Percentiles rank a stretch among this genome's conserved stretches.
These are phyloP conservation scores for Neoscytalidium dimidiatum DNA, from an alignment of 2,329 filamentous ascomycete species.

Conservation along the genomic window DNA sequence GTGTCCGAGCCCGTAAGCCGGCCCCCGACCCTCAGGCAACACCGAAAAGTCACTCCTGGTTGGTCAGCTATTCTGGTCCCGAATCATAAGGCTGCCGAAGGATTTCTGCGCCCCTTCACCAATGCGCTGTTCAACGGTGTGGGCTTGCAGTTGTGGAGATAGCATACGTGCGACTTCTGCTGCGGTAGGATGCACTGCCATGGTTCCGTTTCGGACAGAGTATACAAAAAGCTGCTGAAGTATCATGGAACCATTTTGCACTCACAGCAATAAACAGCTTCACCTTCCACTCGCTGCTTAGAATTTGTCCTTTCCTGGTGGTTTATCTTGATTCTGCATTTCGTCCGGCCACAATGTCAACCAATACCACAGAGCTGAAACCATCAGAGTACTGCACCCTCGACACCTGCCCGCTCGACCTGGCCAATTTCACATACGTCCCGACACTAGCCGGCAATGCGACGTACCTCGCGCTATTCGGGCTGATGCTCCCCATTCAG, in stretches of 20 bases:
- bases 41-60: background rate
- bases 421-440: constrained; percentile 56
- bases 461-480: constrained; percentile 56
- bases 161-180: background rate
- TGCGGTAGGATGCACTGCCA: constrained; percentile 1
- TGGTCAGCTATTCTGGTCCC: background rate
- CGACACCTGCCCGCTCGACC: constrained; percentile 49
- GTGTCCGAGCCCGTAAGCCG: background rate
- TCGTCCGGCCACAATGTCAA: background rate
- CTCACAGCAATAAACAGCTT: background rate
- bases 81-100: background rate
- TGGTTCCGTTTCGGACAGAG: background rate
- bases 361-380: background rate
- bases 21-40: background rate
- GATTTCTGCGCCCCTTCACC: background rate
- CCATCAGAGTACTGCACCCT: constrained; percentile 24
- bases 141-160: background rate
- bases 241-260: background rate
- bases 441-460: constrained; percentile 54
- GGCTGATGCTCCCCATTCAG: constrained; percentile 50
- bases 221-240: background rate
- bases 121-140: background rate
- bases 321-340: background rate
- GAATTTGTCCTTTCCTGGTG: too few species aligned
- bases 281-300: background rate